phyloP scores from a whole-genome alignment of 2,329 filamentous ascomycete species.

The Pseudogymnoascus sp. region DNA sequence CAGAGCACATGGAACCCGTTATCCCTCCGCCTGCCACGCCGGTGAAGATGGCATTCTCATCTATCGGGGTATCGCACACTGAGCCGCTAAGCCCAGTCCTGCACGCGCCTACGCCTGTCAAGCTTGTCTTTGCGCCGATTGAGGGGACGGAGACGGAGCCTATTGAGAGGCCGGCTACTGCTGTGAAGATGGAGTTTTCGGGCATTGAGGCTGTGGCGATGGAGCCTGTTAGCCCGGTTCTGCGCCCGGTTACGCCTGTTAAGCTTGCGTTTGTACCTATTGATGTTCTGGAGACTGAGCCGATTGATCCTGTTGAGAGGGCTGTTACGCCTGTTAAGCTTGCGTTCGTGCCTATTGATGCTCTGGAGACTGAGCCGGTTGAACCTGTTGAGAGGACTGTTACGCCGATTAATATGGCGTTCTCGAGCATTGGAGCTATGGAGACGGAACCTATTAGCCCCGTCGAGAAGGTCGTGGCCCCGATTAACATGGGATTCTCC shows the following conservation, averaged over 20 bases:
- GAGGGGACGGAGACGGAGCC: neutral
- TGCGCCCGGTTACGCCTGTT: conserved; percentile 10
- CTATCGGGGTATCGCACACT: conserved; percentile 21
- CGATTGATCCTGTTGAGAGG: neutral
- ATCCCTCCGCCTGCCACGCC: neutral
- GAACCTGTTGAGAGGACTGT: neutral
- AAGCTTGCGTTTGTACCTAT: conserved; percentile 34
- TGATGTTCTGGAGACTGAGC: conserved; percentile 19
- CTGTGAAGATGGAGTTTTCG: conserved; percentile 1
- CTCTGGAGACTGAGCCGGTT: conserved; percentile 16
- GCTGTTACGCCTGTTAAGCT: conserved; percentile 23
- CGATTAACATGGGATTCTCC: conserved; percentile 26
- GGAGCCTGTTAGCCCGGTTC: neutral
- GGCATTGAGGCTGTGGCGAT: neutral
- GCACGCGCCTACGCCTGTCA: conserved; percentile 12
- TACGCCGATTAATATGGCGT: conserved; percentile 25
- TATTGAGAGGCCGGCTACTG: neutral
- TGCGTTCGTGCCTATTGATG: conserved; percentile 32
- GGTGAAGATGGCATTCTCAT: conserved; percentile 32
- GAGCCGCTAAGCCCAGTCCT: neutral
- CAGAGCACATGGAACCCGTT: conserved; percentile 30
- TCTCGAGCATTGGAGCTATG: conserved; percentile 36
- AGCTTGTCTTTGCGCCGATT: conserved; percentile 23
- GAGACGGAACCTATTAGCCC: conserved; percentile 31
- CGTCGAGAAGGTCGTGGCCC: conserved; percentile 11